These are phyloP conservation scores for Lepidium sativum DNA, from an alignment of 345 rosid species.

Conservation along the genomic window DNA sequence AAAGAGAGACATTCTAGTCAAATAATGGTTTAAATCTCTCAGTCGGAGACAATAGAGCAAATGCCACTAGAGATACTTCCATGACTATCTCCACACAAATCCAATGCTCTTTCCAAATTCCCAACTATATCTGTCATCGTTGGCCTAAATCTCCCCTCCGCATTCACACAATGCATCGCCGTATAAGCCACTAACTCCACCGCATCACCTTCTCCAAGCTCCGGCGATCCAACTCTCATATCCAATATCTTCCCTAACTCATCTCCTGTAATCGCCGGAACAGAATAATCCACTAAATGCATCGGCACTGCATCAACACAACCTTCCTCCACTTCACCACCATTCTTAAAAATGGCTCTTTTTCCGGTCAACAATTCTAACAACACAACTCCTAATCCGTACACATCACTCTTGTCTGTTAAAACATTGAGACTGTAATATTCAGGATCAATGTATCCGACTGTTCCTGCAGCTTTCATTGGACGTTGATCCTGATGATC, in stretches of 20 bases:
- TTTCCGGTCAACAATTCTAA: slow-evolving; percentile 73
- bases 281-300: slow-evolving; percentile 63
- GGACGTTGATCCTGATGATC: slow-evolving; percentile 29
- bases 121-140: slow-evolving; percentile 51
- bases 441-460: slow-evolving; percentile 89
- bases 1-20: not conserved
- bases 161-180: slow-evolving; percentile 70
- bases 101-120: slow-evolving; percentile 65
- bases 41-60: slow-evolving; percentile 47
- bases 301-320: slow-evolving; percentile 25
- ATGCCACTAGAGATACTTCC: slow-evolving; percentile 66
- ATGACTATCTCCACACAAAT: slow-evolving; percentile 57
- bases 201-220: slow-evolving; percentile 56
- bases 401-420: slow-evolving; percentile 83
- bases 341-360: slow-evolving; percentile 49
- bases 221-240: slow-evolving; percentile 47
- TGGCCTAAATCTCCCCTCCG: slow-evolving; percentile 68
- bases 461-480: slow-evolving; percentile 73
- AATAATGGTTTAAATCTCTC: slow-evolving; percentile 12
- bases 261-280: slow-evolving; percentile 39
- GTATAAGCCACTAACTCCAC: slow-evolving; percentile 73
- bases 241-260: slow-evolving; percentile 53
- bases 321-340: slow-evolving; percentile 29
- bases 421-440: slow-evolving; percentile 76
- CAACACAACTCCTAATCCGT: slow-evolving; percentile 80